These are phyloP conservation scores for Telfairia occidentalis DNA, from an alignment of 331 rosid genomes.

Conservation along the genomic window DNA sequence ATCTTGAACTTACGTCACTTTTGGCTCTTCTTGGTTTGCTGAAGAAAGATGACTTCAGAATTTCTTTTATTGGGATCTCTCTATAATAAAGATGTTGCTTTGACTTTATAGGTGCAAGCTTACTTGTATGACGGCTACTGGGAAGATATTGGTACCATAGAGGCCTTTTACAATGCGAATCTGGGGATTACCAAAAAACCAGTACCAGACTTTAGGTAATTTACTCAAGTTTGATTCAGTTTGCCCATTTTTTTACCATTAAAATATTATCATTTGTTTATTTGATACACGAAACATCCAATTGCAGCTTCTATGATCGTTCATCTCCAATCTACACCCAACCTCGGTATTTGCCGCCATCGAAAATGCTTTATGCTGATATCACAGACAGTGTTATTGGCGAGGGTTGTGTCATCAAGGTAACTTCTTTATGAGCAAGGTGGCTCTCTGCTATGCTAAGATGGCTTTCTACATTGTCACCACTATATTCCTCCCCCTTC, in stretches of 20 bases:
- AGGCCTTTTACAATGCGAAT: slow-evolving; percentile 96
- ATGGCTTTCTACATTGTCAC: background rate
- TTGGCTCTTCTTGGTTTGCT: background rate
- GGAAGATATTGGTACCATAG: slow-evolving; percentile 99
- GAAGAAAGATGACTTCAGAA: background rate
- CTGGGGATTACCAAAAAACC: slow-evolving; percentile 96
- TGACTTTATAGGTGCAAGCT: slow-evolving; percentile 72
- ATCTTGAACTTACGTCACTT: background rate
- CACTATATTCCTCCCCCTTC: background rate
- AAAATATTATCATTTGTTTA: slow-evolving; percentile 4
- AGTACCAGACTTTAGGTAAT: slow-evolving; percentile 86
- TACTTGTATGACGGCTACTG: slow-evolving; percentile 95
- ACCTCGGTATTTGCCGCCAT: slow-evolving; percentile 94
- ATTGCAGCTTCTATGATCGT: slow-evolving; percentile 84
- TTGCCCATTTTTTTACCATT: background rate
- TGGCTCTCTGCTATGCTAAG: slow-evolving; percentile 2
- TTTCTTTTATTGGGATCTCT: background rate
- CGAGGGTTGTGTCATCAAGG: slow-evolving; percentile 98
- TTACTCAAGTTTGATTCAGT: background rate
- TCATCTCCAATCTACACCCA: slow-evolving; percentile 99
- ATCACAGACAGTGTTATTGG: slow-evolving; percentile 96
- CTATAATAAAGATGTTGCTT: slow-evolving; percentile 13
- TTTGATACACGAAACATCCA: background rate
- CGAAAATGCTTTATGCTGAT: slow-evolving; percentile 98
- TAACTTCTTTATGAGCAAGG: slow-evolving; percentile 14